These are phyloP conservation scores for Caryopteris hybrid DNA, from an alignment of 305 asterid species.

Conservation along the genomic window DNA sequence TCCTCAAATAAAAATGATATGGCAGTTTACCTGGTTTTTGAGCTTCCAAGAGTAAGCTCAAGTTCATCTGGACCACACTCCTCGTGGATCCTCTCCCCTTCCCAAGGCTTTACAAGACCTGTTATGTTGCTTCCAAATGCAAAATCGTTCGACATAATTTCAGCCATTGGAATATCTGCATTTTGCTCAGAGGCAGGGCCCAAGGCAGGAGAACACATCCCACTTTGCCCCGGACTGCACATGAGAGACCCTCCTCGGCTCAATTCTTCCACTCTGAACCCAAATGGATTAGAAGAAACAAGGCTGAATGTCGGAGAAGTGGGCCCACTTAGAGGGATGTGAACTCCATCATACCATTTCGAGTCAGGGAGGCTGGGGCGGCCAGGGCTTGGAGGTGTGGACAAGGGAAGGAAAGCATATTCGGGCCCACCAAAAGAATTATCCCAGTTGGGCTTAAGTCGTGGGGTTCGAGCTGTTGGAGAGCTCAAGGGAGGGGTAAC, in stretches of 20 bases:
- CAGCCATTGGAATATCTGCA: too few species aligned
- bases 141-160: slow-evolving; percentile 61
- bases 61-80: slow-evolving; percentile 76
- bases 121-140: slow-evolving; percentile 53
- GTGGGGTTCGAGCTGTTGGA: too few species aligned
- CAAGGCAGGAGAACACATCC: slow-evolving; percentile 77
- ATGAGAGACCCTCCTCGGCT: slow-evolving; percentile 42
- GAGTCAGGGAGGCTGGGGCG: too few species aligned
- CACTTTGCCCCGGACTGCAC: slow-evolving; percentile 80
- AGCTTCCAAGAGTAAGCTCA: slow-evolving; percentile 83
- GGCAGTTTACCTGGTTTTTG: slow-evolving; percentile 57
- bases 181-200: slow-evolving; percentile 59
- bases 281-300: slow-evolving; percentile 64
- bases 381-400: slow-evolving; percentile 83
- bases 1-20: too few species aligned
- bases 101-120: slow-evolving; percentile 85
- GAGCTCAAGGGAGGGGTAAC: slow-evolving; percentile 77
- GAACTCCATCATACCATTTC: slow-evolving; percentile 45
- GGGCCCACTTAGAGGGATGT: slow-evolving; percentile 44
- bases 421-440: slow-evolving; percentile 27
- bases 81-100: slow-evolving; percentile 89
- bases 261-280: slow-evolving; percentile 44
- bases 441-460: slow-evolving; percentile 28
- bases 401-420: slow-evolving; percentile 54
- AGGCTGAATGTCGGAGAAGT: slow-evolving; percentile 78